phyloP scores from a whole-genome alignment of 1,139 yeast species.

The Hanseniaspora sp. region DNA sequence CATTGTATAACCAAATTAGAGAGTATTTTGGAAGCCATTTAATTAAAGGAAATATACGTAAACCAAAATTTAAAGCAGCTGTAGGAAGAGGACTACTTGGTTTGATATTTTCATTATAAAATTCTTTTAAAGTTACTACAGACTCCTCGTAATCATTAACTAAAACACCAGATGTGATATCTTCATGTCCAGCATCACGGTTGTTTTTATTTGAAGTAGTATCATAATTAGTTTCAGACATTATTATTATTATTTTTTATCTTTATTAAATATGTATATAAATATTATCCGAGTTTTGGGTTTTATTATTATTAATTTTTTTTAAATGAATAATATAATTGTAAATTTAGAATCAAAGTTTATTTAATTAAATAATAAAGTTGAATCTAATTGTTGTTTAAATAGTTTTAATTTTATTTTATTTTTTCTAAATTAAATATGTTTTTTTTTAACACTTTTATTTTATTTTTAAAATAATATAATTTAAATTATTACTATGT shows the following conservation, averaged over 20 bases:
- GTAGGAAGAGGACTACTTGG: conserved; percentile 16
- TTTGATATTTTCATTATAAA: conserved; percentile 21
- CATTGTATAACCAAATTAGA: conserved; percentile 65
- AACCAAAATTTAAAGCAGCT: conserved; percentile 34
- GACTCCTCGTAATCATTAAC: conserved; percentile 21
- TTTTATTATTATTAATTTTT: too few relatives aligned
- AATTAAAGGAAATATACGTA: conserved; percentile 65
- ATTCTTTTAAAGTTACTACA: conserved; percentile 22
- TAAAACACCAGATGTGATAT: not conserved
- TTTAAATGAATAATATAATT: too few relatives aligned
- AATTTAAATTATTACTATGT: not conserved
- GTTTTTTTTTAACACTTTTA: not conserved
- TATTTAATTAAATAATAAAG: too few relatives aligned
- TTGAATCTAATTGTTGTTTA: too few relatives aligned
- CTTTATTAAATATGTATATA: not conserved
- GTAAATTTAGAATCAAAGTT: too few relatives aligned
- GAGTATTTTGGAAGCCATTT: conserved; percentile 81
- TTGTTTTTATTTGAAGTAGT: not conserved
- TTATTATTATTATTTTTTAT: not conserved
- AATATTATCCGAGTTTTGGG: too few relatives aligned
- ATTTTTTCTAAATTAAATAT: too few relatives aligned
- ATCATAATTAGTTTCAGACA: not conserved
- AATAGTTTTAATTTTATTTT: too few relatives aligned
- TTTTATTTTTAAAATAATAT: not conserved
- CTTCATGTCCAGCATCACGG: not conserved